A percentile compares a stretch with the other conserved stretches of the same genome.
These are phyloP conservation scores for Setaria italica DNA, from an alignment of 202 grass and related monocot species.

Conservation along the genomic window DNA sequence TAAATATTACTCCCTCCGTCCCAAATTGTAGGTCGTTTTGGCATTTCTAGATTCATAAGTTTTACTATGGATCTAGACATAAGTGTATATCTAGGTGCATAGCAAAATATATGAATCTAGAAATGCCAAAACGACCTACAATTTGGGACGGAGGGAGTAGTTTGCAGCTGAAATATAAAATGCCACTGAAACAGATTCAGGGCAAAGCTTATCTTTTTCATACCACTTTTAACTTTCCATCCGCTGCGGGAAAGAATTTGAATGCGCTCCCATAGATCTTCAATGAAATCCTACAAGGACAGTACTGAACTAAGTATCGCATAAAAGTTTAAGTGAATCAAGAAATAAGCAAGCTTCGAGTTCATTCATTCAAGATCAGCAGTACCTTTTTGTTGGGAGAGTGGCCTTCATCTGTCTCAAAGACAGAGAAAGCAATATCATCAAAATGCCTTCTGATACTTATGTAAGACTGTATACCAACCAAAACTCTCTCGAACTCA, in stretches of 20 bases:
- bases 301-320: slow-evolving; percentile 38
- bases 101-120: no score
- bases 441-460: slow-evolving; percentile 79
- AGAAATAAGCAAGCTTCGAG: slow-evolving; percentile 22
- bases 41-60: no score
- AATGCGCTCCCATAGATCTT: slow-evolving; percentile 95
- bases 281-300: slow-evolving; percentile 85
- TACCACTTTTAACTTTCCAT: slow-evolving; percentile 99
- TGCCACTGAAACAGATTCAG: not conserved
- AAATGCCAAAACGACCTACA: no score
- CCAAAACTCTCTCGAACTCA: slow-evolving; percentile 86
- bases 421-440: slow-evolving; percentile 86
- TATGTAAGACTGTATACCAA: slow-evolving; percentile 91
- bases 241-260: slow-evolving; percentile 85
- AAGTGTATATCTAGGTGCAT: no score
- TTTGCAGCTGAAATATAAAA: slow-evolving; percentile 12
- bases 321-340: slow-evolving; percentile 15
- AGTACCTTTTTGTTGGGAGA: slow-evolving; percentile 83
- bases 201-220: slow-evolving; percentile 22
- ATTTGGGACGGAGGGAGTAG: no score
- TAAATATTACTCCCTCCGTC: not conserved
- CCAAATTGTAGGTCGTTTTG: no score
- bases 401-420: slow-evolving; percentile 80
- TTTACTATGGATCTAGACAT: no score
- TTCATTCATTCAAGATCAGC: slow-evolving; percentile 29